Base-by-base conservation (phyloP, 176 grass and related monocot species). In the Lolium perenne region DNA sequence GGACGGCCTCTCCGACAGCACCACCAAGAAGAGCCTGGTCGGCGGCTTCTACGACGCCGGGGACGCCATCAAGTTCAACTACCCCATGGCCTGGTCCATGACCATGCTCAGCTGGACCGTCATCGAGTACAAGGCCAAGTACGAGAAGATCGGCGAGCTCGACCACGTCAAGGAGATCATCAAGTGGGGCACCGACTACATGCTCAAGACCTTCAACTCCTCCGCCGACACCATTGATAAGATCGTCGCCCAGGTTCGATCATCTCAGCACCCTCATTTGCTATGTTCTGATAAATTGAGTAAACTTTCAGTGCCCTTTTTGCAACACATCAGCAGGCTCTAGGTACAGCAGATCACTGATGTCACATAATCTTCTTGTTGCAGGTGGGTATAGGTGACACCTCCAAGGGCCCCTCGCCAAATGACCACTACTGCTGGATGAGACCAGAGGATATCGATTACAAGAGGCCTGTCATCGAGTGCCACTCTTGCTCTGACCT, bases 61-160 rank as follows among this genome's bases (percentile, higher is more conserved):
- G 18, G 94, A 97, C 60, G 94, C 94, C 26, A 97, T 97, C 92
- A 97, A 97, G 90, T 97, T 97, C 88, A 97, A 97, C 74, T 97
- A 91, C 45, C 94, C 94, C 58, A 97, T 97, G 94, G 93, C 94
- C 74, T 97, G 91, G 84, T 90, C 94, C 86, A 97, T 97, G 94
- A 97, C 94, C 80, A 94, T 97, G 94, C 92, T 97, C 76, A 97
- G 94, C 83, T 97, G 94, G 94, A 97, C 88, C 10, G 94, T 97
- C 59, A 97, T 97, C 43, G 94, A 97, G 90, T 97, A 97, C 88
- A 92, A 10, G 57, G 92, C 94, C 5, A 97, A 94, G 79, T 97
- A 91, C 35, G 94, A 97, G 80, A 88, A 88, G 1, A 93, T 93
- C 14, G 94, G 94, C 5, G 94, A 97, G 66, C 89, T 97, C 45